A percentile compares a stretch with the other conserved stretches of the same genome.
These are phyloP conservation scores for Borovskyia barvae DNA, from an alignment of 208 protist genomes.

Conservation along the genomic window DNA sequence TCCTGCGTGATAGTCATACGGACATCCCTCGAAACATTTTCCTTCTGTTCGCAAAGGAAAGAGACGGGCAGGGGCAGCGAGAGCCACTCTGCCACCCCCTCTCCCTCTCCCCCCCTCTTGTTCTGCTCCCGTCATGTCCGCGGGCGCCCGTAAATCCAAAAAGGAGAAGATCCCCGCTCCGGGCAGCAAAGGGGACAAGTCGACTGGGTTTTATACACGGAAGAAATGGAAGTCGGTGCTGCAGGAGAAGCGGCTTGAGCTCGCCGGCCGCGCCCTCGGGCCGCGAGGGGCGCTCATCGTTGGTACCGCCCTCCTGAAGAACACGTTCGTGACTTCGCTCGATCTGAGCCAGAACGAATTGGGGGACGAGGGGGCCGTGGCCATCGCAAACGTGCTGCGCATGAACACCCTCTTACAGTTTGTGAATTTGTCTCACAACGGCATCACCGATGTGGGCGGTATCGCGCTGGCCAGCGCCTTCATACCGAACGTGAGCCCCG, in stretches of 20 bases:
- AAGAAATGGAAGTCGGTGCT: constrained; percentile 70
- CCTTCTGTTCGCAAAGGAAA: no score
- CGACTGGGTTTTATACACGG: constrained; percentile 77
- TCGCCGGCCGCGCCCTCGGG: constrained; percentile 55
- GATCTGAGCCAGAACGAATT: constrained; percentile 75
- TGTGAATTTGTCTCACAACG: constrained; percentile 77
- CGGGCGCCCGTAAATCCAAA: constrained; percentile 27
- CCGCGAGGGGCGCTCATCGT: constrained; percentile 71
- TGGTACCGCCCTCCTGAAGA: constrained; percentile 65
- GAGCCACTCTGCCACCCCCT: not conserved
- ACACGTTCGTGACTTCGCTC: constrained; percentile 44
- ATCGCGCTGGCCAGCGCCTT: constrained; percentile 85
- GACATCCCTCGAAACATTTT: no score
- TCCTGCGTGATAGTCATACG: not conserved
- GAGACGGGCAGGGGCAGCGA: not conserved
- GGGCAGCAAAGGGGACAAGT: constrained; percentile 64
- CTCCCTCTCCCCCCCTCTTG: not conserved
- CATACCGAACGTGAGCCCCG: constrained; percentile 73
- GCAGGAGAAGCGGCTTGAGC: constrained; percentile 43
- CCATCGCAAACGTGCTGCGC: constrained; percentile 61
- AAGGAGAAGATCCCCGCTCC: constrained; percentile 79
- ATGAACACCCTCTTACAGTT: constrained; percentile 60
- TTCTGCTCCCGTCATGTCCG: not conserved
- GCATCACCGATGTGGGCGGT: constrained; percentile 78
- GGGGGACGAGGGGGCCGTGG: constrained; percentile 72